Evolutionary conservation across 2,329 filamentous ascomycete species (phyloP), one percentile per base, ranked within the genome.

Genomic region (Cladosporium oxysporum): DNA sequence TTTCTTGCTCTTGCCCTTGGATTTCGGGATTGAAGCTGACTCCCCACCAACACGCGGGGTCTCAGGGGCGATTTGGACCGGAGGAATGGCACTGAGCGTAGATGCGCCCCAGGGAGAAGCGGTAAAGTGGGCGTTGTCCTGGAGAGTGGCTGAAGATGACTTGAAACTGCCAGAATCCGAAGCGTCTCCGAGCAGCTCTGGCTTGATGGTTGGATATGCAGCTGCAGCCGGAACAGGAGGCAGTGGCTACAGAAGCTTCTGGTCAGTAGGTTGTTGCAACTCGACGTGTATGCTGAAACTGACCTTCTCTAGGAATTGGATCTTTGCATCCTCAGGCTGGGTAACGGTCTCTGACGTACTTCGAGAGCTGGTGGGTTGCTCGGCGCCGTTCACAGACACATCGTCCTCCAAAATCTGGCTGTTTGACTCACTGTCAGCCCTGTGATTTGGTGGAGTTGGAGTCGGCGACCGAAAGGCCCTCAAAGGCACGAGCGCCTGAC

Each of bases 401-500:
- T 23, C 10, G n/a, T 47, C n/a, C 41, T 47, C 41, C 8, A n/a
- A 47, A 47, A 47, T 3, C 52, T 29, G 52, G 31, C 52, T 55
- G 52, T 29, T n/a, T 2, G 29, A 29, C 28, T 18, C 18, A 55
- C 28, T 55, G 44, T 52, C 59, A 29, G 59, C 47, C 37, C 6
- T 14, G 59, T 21, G 29, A 28, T 37, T 26, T 31, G 31, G 18
- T 23, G 60, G 60, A 3, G 21, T 16, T 53, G 49, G 10, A 16
- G 26, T 28, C 14, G 14, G 21, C 18, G 57, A 44, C 14, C 57
- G 57, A n/a, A 16, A 44, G 23, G 57, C 2, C 23, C 52, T 65
- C 23, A 29, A 31, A 16, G 57, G 31, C 35, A 44, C 35, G 31
- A 65, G 58, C 10, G 55, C 44, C 21, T 52, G 66, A 16, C 71